A percentile compares a stretch with the other conserved stretches of the same genome.
Evolutionary conservation across 495 filamentous ascomycete species (phyloP).

Genomic region (Trypethelium eluteriae): DNA sequence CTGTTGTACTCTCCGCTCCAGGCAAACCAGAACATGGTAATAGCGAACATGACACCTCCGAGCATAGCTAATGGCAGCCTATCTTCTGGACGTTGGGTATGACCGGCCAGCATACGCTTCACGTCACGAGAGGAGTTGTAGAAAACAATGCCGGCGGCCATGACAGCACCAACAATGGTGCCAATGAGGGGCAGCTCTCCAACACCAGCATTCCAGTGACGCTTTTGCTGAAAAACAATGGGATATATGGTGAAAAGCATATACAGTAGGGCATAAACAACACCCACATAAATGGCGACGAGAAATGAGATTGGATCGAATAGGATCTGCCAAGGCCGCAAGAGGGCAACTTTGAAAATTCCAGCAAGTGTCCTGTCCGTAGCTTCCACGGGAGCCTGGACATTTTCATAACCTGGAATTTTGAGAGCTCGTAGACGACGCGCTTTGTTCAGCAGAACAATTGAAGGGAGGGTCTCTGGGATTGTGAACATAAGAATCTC

Average conservation of each 20-base stretch:
- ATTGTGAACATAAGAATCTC: constrained; percentile 40
- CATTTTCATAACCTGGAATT: constrained; percentile 40
- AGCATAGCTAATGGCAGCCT: constrained; percentile 4
- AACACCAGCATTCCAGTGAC: constrained; percentile 46
- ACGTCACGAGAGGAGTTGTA: constrained; percentile 33
- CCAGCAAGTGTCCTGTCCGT: constrained; percentile 36
- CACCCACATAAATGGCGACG: constrained; percentile 44
- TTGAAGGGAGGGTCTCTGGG: constrained; percentile 36
- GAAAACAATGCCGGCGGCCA: constrained; percentile 40
- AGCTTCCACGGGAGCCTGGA: constrained; percentile 41
- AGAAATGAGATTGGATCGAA: constrained; percentile 42
- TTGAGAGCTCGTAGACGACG: constrained; percentile 32
- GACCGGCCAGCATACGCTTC: constrained; percentile 39
- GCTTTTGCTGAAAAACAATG: constrained; percentile 48
- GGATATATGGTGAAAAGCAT: constrained; percentile 52
- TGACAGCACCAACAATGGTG: constrained; percentile 41
- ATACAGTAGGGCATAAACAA: constrained; percentile 52
- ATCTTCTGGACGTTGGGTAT: background rate
- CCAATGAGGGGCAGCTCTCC: constrained; percentile 48
- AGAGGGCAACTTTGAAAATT: constrained; percentile 46
- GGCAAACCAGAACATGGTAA: constrained; percentile 52
- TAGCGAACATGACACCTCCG: constrained; percentile 41
- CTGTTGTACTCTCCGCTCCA: constrained; percentile 41
- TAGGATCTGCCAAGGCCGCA: constrained; percentile 41
- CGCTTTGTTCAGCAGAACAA: constrained; percentile 31